Percentiles rank a stretch among this genome's conserved stretches.
Evolutionary conservation across 257 asterid species (phyloP).

Genomic region (Scutellaria baicalensis): DNA sequence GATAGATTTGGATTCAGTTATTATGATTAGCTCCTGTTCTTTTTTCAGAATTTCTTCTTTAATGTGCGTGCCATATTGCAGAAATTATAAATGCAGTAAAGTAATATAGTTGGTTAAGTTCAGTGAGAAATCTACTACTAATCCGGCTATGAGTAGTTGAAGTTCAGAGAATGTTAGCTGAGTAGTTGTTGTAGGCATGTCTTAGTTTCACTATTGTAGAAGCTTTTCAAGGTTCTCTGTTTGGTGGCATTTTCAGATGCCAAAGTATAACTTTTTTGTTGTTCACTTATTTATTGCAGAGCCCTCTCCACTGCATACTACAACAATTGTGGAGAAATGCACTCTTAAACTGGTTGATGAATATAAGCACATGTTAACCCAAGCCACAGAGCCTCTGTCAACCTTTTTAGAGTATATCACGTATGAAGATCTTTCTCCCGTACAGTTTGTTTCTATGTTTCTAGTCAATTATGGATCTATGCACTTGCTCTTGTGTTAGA

Average conservation of each 20-base stretch:
- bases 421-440: conserved; percentile 28
- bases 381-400: conserved; percentile 85
- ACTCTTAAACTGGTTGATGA: conserved; percentile 87
- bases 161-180: neutral
- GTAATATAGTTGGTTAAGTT: neutral
- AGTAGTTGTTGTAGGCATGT: neutral
- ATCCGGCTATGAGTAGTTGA: neutral
- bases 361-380: conserved; percentile 81
- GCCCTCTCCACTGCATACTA: conserved; percentile 89
- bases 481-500: neutral
- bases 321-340: conserved; percentile 97
- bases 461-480: neutral
- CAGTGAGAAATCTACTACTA: neutral
- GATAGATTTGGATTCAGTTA: neutral
- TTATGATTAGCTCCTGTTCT: neutral
- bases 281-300: conserved; percentile 37
- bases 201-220: neutral
- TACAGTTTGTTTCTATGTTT: neutral
- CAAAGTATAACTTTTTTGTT: neutral
- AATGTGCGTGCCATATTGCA: neutral
- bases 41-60: neutral
- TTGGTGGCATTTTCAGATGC: neutral
- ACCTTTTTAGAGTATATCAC: conserved; percentile 80
- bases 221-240: neutral
- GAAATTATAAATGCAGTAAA: neutral